A percentile compares a stretch with the other conserved stretches of the same genome.
phyloP scores from a whole-genome alignment of 495 filamentous ascomycete genomes.

The Saxophila tyrrhenica region DNA sequence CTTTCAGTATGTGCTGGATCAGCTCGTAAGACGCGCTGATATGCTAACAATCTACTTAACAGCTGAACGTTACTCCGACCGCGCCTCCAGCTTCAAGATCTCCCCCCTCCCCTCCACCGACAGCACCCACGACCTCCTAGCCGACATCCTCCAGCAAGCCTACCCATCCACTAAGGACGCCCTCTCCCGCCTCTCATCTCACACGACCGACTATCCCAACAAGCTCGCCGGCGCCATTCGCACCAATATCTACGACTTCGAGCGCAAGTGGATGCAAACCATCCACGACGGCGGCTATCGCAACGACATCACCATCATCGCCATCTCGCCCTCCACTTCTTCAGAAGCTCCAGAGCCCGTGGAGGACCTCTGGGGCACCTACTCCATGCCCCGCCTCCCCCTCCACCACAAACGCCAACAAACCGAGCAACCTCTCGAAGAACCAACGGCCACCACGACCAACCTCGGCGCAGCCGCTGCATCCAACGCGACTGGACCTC shows the following conservation, averaged over 20 bases:
- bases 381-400: constrained; percentile 10
- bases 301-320: not conserved
- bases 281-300: not conserved
- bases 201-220: not conserved
- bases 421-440: constrained; percentile 5
- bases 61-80: not conserved
- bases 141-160: not conserved
- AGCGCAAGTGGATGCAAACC: not conserved
- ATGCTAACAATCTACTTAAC: not conserved
- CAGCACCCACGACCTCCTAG: not conserved
- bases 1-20: not conserved
- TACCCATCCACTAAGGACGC: not conserved
- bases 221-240: not conserved
- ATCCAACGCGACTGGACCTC: constrained; percentile 19
- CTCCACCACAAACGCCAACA: constrained; percentile 12
- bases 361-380: constrained; percentile 15
- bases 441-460: not conserved
- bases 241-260: not conserved
- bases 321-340: not conserved
- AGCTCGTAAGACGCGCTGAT: not conserved
- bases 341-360: not conserved
- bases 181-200: not conserved
- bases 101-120: not conserved
- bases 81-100: not conserved
- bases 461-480: not conserved